These are phyloP conservation scores for Poterioochromonas sp. DNA, from an alignment of 352 stramenopile species.

Conservation along the genomic window DNA sequence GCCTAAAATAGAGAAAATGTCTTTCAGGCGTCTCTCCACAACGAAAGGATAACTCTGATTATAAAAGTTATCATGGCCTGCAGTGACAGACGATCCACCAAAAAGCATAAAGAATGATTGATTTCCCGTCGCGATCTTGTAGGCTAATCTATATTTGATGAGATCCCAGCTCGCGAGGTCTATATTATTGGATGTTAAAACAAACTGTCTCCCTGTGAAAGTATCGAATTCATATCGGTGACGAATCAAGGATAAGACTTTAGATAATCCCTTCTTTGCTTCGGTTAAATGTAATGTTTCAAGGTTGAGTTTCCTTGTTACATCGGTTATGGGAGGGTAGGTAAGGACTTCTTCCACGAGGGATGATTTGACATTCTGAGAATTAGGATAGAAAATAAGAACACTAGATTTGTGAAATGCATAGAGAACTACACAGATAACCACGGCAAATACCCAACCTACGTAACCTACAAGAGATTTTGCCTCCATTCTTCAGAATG, in stretches of 20 bases:
- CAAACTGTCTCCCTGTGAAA: neutral
- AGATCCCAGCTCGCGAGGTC: neutral
- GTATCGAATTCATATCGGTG: neutral
- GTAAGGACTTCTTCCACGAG: no score
- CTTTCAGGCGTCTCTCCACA: constrained; percentile 1
- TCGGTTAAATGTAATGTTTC: no score
- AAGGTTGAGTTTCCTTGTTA: no score
- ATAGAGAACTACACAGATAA: no score
- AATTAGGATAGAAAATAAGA: no score
- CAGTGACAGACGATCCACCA: constrained; percentile 34
- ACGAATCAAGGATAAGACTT: constrained; percentile 1
- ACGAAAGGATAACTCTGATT: constrained; percentile 32
- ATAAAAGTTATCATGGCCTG: constrained; percentile 36
- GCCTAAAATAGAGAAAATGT: neutral
- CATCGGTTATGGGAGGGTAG: no score
- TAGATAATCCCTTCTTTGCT: no score
- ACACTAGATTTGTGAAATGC: no score
- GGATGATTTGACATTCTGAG: no score
- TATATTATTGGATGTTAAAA: constrained; percentile 6
- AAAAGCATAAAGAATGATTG: constrained; percentile 32
- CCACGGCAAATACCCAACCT: no score
- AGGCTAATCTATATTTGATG: neutral
- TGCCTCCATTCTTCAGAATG: no score
- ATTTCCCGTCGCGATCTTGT: constrained; percentile 4
- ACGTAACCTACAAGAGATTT: no score